Base-by-base conservation (phyloP, 306 rosid genomes). In the Herpetospermum pedunculosum region DNA sequence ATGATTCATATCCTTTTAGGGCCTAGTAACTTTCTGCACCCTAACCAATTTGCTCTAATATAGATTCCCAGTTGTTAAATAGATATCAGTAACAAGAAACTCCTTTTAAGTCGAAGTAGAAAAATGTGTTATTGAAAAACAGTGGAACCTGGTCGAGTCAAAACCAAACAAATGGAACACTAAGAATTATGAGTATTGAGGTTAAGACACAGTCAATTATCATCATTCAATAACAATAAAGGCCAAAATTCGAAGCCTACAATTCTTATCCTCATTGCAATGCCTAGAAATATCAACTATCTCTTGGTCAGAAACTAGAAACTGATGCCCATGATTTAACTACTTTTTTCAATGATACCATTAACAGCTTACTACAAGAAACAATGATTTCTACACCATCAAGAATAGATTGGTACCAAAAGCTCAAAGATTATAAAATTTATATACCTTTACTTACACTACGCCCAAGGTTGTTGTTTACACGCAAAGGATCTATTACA, bases 391-490 rank as follows among this genome's bases (percentile, higher is more conserved):
- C 38, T 25, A 26, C 54, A 70, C 9, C 21, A 7, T 18, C 4
- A 23, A 65, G 52, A 37, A 65, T 9, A 37, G 19, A 65, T 40
- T 29, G 4, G 40, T 28, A 26, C 10, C 73, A 69, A 70, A 47
- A 62, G 40, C 72, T 47, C 52, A 57, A 74, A 52, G 41, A 19
- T 34, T 52, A 59, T 46, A 55, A 65, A 72, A 63, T 55, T 60
- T 46, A 78, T 77, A 71, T 78, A 95, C 99, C 97, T 92, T 95
- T 95, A 85, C 97, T 95, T 74, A 95, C 99, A 81, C 99, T 95
- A 52, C 99, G 96, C 65, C 99, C 99, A 81, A 95, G 99, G 85
- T 95, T 95, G 86, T 95, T 95, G 86, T 92, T 95, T 49, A 90
- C 82, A 76, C 99, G 95, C 87, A 95, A 83, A 48, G 97, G 97